Evolutionary conservation across 805 yeast species (phyloP).

Genomic region (Deakozyma indianensis): DNA sequence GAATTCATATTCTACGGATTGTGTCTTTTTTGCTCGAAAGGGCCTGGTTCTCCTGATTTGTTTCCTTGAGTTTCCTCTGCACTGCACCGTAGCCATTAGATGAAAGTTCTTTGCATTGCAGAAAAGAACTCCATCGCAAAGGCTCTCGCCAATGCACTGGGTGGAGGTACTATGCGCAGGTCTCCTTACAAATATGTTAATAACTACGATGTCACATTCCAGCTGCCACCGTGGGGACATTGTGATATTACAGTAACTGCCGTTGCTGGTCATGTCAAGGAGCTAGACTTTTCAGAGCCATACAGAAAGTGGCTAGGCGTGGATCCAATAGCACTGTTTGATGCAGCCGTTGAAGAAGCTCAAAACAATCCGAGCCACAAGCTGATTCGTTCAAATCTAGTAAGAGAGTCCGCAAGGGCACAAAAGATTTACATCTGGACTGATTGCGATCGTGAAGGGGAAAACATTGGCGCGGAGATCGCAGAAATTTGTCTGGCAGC

Average conservation of each 20-base stretch:
- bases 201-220: slow-evolving; percentile 64
- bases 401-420: slow-evolving; percentile 44
- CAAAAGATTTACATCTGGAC: slow-evolving; percentile 85
- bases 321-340: slow-evolving; percentile 50
- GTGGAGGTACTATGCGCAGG: slow-evolving; percentile 52
- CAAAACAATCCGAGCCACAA: slow-evolving; percentile 26
- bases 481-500: slow-evolving; percentile 47
- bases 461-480: slow-evolving; percentile 78
- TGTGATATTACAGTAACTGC: slow-evolving; percentile 85
- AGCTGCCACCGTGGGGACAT: slow-evolving; percentile 46
- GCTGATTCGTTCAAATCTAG: slow-evolving; percentile 51
- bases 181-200: slow-evolving; percentile 48
- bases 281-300: slow-evolving; percentile 47
- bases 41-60: too few relatives aligned
- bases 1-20: too few relatives aligned
- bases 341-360: slow-evolving; percentile 42
- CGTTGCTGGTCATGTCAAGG: slow-evolving; percentile 74
- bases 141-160: slow-evolving; percentile 57
- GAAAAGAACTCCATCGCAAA: slow-evolving; percentile 94
- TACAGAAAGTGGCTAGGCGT: slow-evolving; percentile 50
- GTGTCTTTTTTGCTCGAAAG: too few relatives aligned
- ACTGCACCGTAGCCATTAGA: too few relatives aligned
- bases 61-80: too few relatives aligned
- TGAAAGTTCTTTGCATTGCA: slow-evolving; percentile 86
- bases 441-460: slow-evolving; percentile 97